A percentile compares a stretch with the other conserved stretches of the same genome.
These are phyloP conservation scores for Chlorophyllum brunneum DNA, from an alignment of 768 basidiomycete genomes.

Conservation along the genomic window DNA sequence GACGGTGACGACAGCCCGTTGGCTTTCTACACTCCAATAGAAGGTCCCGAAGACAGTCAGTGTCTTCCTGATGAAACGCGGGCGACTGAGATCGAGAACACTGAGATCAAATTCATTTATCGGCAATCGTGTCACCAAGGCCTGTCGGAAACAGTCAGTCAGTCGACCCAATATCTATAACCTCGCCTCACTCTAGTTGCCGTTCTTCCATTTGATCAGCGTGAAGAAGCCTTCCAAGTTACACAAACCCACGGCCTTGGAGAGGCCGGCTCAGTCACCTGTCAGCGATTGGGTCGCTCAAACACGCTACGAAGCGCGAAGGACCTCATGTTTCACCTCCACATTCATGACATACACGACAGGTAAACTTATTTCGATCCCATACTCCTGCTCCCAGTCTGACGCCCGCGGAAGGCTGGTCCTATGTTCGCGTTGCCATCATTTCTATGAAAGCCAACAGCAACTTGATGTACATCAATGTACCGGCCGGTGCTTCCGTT, in stretches of 20 bases:
- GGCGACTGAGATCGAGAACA: background rate
- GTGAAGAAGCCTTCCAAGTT: too few species aligned
- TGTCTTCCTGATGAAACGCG: background rate
- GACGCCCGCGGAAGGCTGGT: constrained; percentile 14
- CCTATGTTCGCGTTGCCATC: constrained; percentile 22
- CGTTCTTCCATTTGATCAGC: too few species aligned
- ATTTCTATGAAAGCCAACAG: constrained; percentile 17
- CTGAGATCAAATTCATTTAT: constrained; percentile 15
- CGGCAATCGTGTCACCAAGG: constrained; percentile 32
- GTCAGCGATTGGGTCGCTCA: constrained; percentile 42
- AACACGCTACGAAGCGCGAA: constrained; percentile 38
- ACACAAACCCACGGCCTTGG: constrained; percentile 23
- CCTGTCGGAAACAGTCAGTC: constrained; percentile 37
- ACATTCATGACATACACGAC: constrained; percentile 53
- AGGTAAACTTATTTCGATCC: constrained; percentile 23
- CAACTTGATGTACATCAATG: constrained; percentile 22
- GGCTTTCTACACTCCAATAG: background rate
- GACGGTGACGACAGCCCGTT: background rate
- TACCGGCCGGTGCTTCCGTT: constrained; percentile 3
- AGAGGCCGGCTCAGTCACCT: constrained; percentile 32
- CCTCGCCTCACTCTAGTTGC: background rate
- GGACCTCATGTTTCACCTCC: constrained; percentile 48
- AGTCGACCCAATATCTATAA: background rate
- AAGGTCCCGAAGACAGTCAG: background rate
- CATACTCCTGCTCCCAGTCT: background rate